Conservation (phyloP, 2,329 filamentous ascomycete species). For the Scleromitrula shiraiana region DNA sequence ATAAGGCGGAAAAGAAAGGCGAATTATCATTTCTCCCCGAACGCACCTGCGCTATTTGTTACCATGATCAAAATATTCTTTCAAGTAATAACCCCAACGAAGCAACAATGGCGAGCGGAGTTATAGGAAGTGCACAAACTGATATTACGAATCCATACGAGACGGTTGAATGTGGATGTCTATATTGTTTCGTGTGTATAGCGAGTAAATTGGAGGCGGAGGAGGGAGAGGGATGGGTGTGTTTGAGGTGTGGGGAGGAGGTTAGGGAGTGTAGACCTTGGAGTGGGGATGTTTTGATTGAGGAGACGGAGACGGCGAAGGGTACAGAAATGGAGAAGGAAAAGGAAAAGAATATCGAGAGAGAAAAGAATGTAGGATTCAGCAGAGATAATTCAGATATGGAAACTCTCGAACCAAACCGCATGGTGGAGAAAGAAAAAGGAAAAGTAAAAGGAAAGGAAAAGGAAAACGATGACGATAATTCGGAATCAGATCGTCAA, state of each 20-base stretch:
- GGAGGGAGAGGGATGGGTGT: slow-evolving; percentile 90
- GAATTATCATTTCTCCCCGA: slow-evolving; percentile 84
- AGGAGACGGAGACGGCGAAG: slow-evolving; percentile 27
- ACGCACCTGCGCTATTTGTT: slow-evolving; percentile 93
- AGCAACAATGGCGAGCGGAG: slow-evolving; percentile 57
- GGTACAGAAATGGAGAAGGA: not conserved
- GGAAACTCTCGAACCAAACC: not conserved
- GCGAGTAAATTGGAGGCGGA: slow-evolving; percentile 83
- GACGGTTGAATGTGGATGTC: slow-evolving; percentile 76
- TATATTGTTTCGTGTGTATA: slow-evolving; percentile 96
- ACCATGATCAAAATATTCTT: slow-evolving; percentile 77
- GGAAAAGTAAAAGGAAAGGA: not conserved
- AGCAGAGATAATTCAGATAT: not conserved
- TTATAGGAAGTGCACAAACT: slow-evolving; percentile 80
- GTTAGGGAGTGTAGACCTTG: slow-evolving; percentile 85
- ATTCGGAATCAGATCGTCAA: slow-evolving; percentile 14
- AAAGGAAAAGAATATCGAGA: not conserved
- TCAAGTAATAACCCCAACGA: slow-evolving; percentile 70
- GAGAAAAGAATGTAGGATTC: slow-evolving; percentile 1
- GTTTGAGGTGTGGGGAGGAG: slow-evolving; percentile 76
- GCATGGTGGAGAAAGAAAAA: not conserved
- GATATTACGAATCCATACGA: slow-evolving; percentile 97
- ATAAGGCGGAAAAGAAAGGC: slow-evolving; percentile 53
- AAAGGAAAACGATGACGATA: not conserved
- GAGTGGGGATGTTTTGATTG: slow-evolving; percentile 77